Evolutionary conservation across 2,329 filamentous ascomycete genomes (phyloP).

Genomic region (Sclerotinia glacialis): DNA sequence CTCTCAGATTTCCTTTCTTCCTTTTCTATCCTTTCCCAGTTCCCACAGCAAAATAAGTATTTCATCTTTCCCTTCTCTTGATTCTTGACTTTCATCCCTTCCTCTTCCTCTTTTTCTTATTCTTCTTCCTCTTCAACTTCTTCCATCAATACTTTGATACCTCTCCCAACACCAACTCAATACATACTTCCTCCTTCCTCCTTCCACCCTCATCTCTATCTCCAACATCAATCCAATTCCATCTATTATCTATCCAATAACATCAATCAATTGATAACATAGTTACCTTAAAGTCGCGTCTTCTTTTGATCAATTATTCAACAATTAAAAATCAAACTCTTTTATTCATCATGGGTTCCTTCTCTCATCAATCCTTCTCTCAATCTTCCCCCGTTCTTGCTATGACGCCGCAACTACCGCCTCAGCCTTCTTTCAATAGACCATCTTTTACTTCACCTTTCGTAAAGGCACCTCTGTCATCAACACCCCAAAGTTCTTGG

Average conservation of each 20-base stretch:
- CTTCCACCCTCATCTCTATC: constrained; percentile 1
- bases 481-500: constrained; percentile 32
- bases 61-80: constrained; percentile 19
- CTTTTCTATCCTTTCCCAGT: constrained; percentile 8
- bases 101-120: neutral
- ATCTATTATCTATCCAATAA: constrained; percentile 12
- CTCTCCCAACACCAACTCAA: neutral
- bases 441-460: constrained; percentile 35
- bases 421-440: constrained; percentile 32
- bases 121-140: constrained; percentile 1
- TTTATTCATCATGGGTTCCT: constrained; percentile 33
- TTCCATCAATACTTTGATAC: constrained; percentile 15
- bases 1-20: constrained; percentile 23
- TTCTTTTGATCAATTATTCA: constrained; percentile 2
- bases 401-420: constrained; percentile 34
- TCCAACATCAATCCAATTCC: constrained; percentile 1
- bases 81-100: constrained; percentile 16
- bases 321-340: constrained; percentile 11
- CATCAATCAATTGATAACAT: constrained; percentile 22
- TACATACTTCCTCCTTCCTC: neutral
- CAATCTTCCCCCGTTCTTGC: constrained; percentile 35
- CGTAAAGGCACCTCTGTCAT: constrained; percentile 27
- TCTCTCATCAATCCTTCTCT: constrained; percentile 32
- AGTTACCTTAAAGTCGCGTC: constrained; percentile 10
- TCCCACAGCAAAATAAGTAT: constrained; percentile 25